These are phyloP conservation scores for Gymnopus androsaceus DNA, from an alignment of 1,284 basidiomycete genomes.

Conservation along the genomic window DNA sequence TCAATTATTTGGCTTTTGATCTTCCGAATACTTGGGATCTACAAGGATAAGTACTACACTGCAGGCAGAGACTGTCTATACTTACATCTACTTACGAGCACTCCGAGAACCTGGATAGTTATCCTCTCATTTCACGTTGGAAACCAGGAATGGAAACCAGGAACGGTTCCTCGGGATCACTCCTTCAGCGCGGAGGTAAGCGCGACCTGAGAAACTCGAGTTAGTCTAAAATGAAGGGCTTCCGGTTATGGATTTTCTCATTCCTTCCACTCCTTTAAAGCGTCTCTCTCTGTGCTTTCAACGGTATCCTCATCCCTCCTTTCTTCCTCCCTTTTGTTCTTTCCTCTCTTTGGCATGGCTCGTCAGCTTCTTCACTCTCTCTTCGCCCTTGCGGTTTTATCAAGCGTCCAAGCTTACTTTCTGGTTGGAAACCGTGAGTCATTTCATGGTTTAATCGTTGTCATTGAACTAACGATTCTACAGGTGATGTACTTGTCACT, in stretches of 20 bases:
- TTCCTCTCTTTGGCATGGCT: constrained; percentile 10
- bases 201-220: not conserved
- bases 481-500: constrained; percentile 35
- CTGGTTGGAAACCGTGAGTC: constrained; percentile 17
- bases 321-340: not conserved
- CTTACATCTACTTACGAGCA: no score
- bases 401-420: constrained; percentile 17
- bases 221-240: not conserved
- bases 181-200: no score
- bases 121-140: no score
- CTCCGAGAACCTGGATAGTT: no score
- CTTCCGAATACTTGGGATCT: no score
- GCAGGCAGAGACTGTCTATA: no score
- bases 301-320: not conserved
- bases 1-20: no score
- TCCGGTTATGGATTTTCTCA: not conserved
- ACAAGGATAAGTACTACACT: no score
- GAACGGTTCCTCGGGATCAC: no score
- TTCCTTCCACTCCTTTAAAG: constrained; percentile 8
- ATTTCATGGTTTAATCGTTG: not conserved
- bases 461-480: not conserved
- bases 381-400: constrained; percentile 10
- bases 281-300: not conserved
- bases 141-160: no score
- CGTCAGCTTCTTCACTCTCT: constrained; percentile 13